These are phyloP conservation scores for Dictyostelium capitatum DNA, from an alignment of 78 protist species.

Conservation along the genomic window DNA sequence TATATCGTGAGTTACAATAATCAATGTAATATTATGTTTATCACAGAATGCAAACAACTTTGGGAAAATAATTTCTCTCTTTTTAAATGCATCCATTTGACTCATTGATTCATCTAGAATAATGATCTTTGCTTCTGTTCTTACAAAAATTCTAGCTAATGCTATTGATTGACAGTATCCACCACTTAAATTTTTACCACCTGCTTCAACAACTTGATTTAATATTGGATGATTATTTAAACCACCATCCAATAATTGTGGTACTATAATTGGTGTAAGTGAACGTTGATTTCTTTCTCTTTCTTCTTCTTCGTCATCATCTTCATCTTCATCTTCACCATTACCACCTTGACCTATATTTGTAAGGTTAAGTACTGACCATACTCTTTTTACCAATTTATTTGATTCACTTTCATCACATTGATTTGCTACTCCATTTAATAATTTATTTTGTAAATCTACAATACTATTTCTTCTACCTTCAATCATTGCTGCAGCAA, in stretches of 20 bases:
- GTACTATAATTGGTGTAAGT: conserved; percentile 49
- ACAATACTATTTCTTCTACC: conserved; percentile 15
- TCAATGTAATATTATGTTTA: conserved; percentile 52
- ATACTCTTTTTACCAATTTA: conserved; percentile 67
- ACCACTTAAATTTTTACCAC: conserved; percentile 70
- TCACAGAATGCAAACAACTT: conserved; percentile 54
- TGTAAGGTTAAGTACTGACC: conserved; percentile 70
- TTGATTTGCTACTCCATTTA: conserved; percentile 16
- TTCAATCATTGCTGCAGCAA: not conserved
- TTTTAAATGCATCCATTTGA: conserved; percentile 70
- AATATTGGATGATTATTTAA: conserved; percentile 38
- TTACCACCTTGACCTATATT: conserved; percentile 26
- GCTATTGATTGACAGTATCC: conserved; percentile 68
- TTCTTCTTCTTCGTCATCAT: conserved; percentile 12
- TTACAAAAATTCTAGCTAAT: conserved; percentile 67
- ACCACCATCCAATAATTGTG: conserved; percentile 21
- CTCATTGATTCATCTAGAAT: conserved; percentile 55
- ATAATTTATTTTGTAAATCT: conserved; percentile 13
- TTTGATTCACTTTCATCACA: conserved; percentile 47
- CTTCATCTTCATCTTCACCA: not conserved
- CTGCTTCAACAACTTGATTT: conserved; percentile 47
- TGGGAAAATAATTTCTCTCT: conserved; percentile 53
- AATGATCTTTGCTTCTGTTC: conserved; percentile 66
- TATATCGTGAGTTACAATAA: conserved; percentile 66
- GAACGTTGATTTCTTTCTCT: not conserved